Base-by-base conservation (phyloP, 2,329 filamentous ascomycete species). In the Trichoderma semiorbis region DNA sequence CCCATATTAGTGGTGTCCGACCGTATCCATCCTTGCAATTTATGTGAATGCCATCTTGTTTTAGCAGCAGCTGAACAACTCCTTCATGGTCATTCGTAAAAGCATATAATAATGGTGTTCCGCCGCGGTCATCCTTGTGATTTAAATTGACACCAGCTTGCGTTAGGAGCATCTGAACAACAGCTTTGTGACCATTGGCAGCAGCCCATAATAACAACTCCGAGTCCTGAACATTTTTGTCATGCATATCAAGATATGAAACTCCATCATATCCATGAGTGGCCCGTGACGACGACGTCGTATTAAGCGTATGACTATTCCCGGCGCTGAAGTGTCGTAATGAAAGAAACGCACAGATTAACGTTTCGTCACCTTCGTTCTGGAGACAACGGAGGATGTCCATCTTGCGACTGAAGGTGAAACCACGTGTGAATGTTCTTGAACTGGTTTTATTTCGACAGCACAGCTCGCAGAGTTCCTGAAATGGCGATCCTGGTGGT, bases 201-300 rank as follows among this genome's bases (percentile, higher is more conserved):
- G 30, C 57, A 36, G 57, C 57, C 8, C 10, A 39, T 14, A 2
- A 18, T 10, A 62, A 7, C n/a, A 21, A 12, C 11, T 12, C 8
- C 21, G 2, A 0, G 28, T n/a, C n/a, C 8, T 5, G n/a, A 0
- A 1, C 2, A 53, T 53, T n/a, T 10, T 3, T 11, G 8, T 4
- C 18, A 11, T 47, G 21, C 5, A 5, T 8, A 0, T n/a, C 7
- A 43, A 10, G 2, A n/a, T 11, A 7, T 3, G 0, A 47, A 21
- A 47, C 3, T 16, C 14, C 2, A 16, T 3, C 3, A 34, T 14
- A 14, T 34, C n/a, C n/a, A n/a, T n/a, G n/a, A n/a, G n/a, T n/a
- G n/a, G n/a, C n/a, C n/a, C n/a, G n/a, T n/a, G n/a, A n/a, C n/a
- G n/a, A n/a, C n/a, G n/a, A n/a, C n/a, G n/a, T n/a, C n/a, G n/a